These are phyloP conservation scores for Histomonas meleagridis DNA, from an alignment of 208 protist species.

Conservation along the genomic window DNA sequence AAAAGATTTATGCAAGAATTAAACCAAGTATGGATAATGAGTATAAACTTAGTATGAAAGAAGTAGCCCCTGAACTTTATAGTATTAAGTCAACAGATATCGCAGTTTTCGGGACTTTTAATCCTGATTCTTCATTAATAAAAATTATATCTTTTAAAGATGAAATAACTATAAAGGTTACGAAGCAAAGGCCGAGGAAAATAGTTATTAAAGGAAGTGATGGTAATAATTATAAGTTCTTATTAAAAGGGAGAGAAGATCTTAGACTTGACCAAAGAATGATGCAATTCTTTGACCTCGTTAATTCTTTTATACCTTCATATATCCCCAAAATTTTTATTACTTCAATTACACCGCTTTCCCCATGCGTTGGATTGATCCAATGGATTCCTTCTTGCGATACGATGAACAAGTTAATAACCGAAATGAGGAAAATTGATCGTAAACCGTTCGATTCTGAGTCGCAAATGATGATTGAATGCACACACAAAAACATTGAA, in stretches of 20 bases:
- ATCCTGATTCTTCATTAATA: not conserved
- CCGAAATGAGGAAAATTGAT: not conserved
- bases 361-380: not conserved
- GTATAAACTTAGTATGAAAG: not conserved
- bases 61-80: not conserved
- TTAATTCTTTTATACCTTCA: not conserved
- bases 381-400: conserved; percentile 2
- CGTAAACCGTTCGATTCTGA: not conserved
- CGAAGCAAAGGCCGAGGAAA: not conserved
- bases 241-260: conserved; percentile 17
- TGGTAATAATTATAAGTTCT: conserved; percentile 12
- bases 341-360: not conserved
- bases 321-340: not conserved
- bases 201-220: not conserved
- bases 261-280: not conserved
- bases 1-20: not conserved
- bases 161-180: not conserved
- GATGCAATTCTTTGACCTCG: not conserved
- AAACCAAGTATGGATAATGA: not conserved
- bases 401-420: conserved; percentile 7
- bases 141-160: not conserved
- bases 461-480: not conserved
- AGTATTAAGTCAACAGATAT: not conserved
- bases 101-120: not conserved
- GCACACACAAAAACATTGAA: not conserved